Conservation (phyloP, 2,329 filamentous ascomycete species). For the Blastomyces silverae region DNA sequence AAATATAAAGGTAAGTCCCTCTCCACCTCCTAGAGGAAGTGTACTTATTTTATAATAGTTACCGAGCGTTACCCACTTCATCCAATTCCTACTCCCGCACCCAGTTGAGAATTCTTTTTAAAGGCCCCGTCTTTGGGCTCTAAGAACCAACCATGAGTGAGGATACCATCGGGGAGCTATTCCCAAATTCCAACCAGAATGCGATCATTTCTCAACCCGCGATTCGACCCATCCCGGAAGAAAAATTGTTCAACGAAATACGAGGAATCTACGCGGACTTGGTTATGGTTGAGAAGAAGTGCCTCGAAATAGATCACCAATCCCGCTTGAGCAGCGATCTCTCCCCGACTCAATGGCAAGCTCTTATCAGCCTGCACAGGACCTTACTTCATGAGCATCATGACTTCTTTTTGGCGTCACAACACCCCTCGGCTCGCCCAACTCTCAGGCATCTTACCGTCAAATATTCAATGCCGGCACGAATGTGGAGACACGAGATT, state of each 20-base stretch:
- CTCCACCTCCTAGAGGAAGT: background rate
- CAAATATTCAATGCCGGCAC: slow-evolving; percentile 84
- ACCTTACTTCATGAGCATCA: slow-evolving; percentile 76
- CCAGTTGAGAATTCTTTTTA: background rate
- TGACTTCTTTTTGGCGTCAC: slow-evolving; percentile 78
- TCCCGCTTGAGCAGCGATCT: slow-evolving; percentile 49
- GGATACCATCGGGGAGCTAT: background rate
- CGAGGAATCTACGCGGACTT: slow-evolving; percentile 60
- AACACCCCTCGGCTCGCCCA: slow-evolving; percentile 67
- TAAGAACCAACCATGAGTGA: background rate
- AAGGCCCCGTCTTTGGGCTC: background rate
- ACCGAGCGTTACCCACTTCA: background rate
- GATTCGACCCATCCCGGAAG: slow-evolving; percentile 59
- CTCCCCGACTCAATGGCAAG: slow-evolving; percentile 70
- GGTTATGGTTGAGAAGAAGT: slow-evolving; percentile 80
- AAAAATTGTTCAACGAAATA: slow-evolving; percentile 73
- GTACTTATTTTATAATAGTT: background rate
- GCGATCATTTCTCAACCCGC: background rate
- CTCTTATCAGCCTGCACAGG: slow-evolving; percentile 71
- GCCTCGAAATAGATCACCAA: slow-evolving; percentile 70
- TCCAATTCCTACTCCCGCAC: background rate
- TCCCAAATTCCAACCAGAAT: background rate
- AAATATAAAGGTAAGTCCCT: background rate
- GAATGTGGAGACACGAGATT: slow-evolving; percentile 93
- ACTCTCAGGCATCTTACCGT: slow-evolving; percentile 62